These are phyloP conservation scores for Sarocladiaceae sp. DNA, from an alignment of 2,329 filamentous ascomycete genomes.

Conservation along the genomic window DNA sequence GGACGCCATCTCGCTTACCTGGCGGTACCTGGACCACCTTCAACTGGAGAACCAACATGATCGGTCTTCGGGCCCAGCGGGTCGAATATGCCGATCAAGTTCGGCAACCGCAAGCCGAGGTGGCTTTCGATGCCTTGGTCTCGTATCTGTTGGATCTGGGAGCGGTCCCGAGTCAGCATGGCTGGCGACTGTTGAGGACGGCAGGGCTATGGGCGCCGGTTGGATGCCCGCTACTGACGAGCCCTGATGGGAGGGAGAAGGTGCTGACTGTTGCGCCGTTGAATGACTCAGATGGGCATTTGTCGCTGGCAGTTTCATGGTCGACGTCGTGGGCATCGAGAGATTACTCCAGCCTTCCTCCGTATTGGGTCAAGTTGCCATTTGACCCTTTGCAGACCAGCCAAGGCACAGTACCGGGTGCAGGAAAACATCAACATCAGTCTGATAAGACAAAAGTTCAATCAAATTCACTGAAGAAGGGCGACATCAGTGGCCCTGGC, in stretches of 20 bases:
- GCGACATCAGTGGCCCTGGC: not conserved
- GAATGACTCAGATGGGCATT: conserved; percentile 56
- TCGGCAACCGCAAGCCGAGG: conserved; percentile 48
- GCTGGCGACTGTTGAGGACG: conserved; percentile 52
- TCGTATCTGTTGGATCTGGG: conserved; percentile 61
- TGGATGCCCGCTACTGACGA: conserved; percentile 52
- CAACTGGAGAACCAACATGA: conserved; percentile 60
- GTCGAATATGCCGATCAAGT: conserved; percentile 58
- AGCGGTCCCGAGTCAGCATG: conserved; percentile 54
- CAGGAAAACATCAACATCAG: not conserved
- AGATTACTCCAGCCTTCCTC: conserved; percentile 48
- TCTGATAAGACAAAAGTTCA: not conserved
- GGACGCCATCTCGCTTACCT: conserved; percentile 47
- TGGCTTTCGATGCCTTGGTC: conserved; percentile 55
- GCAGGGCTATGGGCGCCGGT: conserved; percentile 58
- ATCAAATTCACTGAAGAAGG: not conserved
- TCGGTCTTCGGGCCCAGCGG: conserved; percentile 58
- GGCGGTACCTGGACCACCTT: conserved; percentile 63
- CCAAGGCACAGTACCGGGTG: not conserved
- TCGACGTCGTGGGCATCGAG: conserved; percentile 49
- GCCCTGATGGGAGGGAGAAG: conserved; percentile 43
- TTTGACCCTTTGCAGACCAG: conserved; percentile 19
- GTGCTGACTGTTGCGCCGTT: conserved; percentile 50
- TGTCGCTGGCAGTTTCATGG: conserved; percentile 56
- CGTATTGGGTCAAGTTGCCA: conserved; percentile 54